Evolutionary conservation across 495 filamentous ascomycete genomes (phyloP), one percentile per base, ranked within the genome.

Genomic region (Podospora comata): DNA sequence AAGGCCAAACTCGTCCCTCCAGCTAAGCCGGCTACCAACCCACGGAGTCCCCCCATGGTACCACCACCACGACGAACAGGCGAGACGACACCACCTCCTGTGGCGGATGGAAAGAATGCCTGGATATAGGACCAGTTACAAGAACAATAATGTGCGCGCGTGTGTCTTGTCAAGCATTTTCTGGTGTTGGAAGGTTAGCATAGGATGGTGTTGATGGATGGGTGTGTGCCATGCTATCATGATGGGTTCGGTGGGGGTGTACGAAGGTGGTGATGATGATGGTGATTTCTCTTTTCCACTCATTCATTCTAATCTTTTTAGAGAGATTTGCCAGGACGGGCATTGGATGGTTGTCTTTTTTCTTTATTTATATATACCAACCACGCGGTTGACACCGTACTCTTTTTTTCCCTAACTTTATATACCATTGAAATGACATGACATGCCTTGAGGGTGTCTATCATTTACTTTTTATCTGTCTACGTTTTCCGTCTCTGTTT

Each of bases 1-100:
- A 82, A 78, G 60, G 67, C 72, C 23, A 84, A 78, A 68, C 70
- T 81, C 0, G 60, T 74, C 44, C 71, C 72, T 1, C 55, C 26
- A 2, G 48, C 70, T 34, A 70, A 67, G 55, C 39, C 2, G 13
- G 26, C 65, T 20, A 65, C 66, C 55, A 67, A 39, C 30, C 61
- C 32, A 48, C 28, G 68, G 39, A 73, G 66, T 61, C 65, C 72
- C 44, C 67, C 70, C n/a, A 30, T 66, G 62, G 66, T 67, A 32
- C 56, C 68, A 3, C 61, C 63, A 19, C 28, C 73, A 13, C 72
- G 67, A 15, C 62, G 60, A 34, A 67, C 72, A 3, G 68, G 66
- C 0, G 68, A 69, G 16, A 62, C 60, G 9, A 64, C 58, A 11
- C 53, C 68, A 11, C 19, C 30, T 4, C 32, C 63, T 18, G 30